phyloP scores from a whole-genome alignment of 805 yeast species.

The Hanseniaspora pseudoguilliermondii region DNA sequence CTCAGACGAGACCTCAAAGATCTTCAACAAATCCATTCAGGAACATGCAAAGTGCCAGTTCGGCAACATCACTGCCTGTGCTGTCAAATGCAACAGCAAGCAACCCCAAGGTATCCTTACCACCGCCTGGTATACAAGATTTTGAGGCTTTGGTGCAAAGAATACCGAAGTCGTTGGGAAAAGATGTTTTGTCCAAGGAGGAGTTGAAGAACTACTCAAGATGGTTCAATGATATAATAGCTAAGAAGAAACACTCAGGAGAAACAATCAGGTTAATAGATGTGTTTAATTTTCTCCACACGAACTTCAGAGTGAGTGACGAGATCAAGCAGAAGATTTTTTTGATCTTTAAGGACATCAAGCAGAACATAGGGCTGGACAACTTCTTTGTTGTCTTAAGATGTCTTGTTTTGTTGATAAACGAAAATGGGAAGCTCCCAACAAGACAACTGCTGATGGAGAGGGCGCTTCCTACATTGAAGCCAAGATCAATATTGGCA shows the following conservation, averaged over 20 bases:
- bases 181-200: conserved; percentile 55
- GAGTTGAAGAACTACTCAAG: conserved; percentile 78
- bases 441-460: conserved; percentile 35
- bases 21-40: neutral
- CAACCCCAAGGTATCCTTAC: conserved; percentile 13
- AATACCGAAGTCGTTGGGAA: conserved; percentile 52
- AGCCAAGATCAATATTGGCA: conserved; percentile 66
- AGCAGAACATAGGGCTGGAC: conserved; percentile 61
- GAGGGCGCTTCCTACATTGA: conserved; percentile 53
- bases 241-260: conserved; percentile 48
- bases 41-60: neutral
- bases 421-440: conserved; percentile 36
- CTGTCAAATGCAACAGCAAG: neutral
- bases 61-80: neutral
- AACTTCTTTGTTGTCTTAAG: conserved; percentile 83
- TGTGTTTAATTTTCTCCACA: conserved; percentile 57
- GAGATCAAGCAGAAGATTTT: conserved; percentile 38
- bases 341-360: conserved; percentile 38
- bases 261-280: conserved; percentile 54
- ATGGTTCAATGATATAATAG: conserved; percentile 81
- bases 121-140: conserved; percentile 25
- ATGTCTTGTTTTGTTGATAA: conserved; percentile 57
- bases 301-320: conserved; percentile 57
- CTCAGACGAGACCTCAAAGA: neutral
- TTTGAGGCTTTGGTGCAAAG: conserved; percentile 19